Conservation (phyloP, 176 grass and related monocot species). For the Oryza longistaminata region DNA sequence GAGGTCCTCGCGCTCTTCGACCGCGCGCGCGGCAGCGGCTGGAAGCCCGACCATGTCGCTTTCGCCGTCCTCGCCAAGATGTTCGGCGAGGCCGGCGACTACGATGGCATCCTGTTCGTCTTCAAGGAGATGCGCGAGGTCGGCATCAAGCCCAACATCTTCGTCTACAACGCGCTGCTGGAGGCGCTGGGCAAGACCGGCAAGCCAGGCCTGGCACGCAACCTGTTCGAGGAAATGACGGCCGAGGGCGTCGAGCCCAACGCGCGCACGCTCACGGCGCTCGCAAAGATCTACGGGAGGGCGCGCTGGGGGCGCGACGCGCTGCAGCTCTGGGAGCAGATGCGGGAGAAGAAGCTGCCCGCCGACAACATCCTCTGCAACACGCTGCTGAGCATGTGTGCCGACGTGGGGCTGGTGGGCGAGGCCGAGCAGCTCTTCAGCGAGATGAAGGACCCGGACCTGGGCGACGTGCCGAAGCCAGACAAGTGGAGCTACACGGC, state of each 20-base stretch:
- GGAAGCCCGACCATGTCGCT: slow-evolving; percentile 76
- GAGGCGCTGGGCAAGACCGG: slow-evolving; percentile 73
- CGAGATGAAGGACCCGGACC: slow-evolving; percentile 61
- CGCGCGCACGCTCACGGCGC: slow-evolving; percentile 76
- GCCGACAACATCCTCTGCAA: slow-evolving; percentile 88
- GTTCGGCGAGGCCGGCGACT: slow-evolving; percentile 79
- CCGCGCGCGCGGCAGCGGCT: slow-evolving; percentile 65
- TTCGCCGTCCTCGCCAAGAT: slow-evolving; percentile 84
- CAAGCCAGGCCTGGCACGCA: slow-evolving; percentile 63
- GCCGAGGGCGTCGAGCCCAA: slow-evolving; percentile 63
- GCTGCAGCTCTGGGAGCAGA: slow-evolving; percentile 68
- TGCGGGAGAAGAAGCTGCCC: slow-evolving; percentile 64
- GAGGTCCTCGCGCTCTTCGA: slow-evolving; percentile 84
- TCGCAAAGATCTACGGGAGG: slow-evolving; percentile 89
- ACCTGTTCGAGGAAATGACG: slow-evolving; percentile 85
- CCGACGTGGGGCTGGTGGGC: slow-evolving; percentile 61
- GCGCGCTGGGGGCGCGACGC: slow-evolving; percentile 74
- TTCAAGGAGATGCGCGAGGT: slow-evolving; percentile 71
- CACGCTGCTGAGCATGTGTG: slow-evolving; percentile 92
- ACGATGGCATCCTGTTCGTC: slow-evolving; percentile 76
- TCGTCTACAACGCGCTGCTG: slow-evolving; percentile 93
- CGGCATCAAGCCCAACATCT: slow-evolving; percentile 68
- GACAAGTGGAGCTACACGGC: slow-evolving; percentile 92
- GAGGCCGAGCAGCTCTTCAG: slow-evolving; percentile 83
- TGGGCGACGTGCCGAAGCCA: slow-evolving; percentile 35